Percentiles rank a stretch among this genome's conserved stretches.
These are phyloP conservation scores for Phaseolus lunatus DNA, from an alignment of 306 rosid species.

Conservation along the genomic window DNA sequence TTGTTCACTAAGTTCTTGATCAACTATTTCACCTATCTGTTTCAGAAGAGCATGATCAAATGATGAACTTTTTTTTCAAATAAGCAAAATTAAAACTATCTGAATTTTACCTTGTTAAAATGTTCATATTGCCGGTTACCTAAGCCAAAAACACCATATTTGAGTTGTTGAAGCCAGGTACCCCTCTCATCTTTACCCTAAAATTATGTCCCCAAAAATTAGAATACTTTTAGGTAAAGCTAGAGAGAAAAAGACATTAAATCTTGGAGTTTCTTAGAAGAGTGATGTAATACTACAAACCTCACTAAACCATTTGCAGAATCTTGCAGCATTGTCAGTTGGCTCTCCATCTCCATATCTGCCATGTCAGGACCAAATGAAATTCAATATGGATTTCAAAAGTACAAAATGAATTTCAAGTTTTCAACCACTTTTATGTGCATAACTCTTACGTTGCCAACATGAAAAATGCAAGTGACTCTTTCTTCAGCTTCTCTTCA, in stretches of 20 bases:
- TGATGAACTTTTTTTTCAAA: background rate
- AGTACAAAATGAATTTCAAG: background rate
- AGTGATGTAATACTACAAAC: constrained; percentile 47
- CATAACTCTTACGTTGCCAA: constrained; percentile 71
- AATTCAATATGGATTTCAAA: constrained; percentile 12
- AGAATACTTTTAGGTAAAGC: background rate
- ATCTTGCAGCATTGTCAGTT: constrained; percentile 79
- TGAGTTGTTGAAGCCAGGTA: constrained; percentile 67
- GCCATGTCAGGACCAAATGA: constrained; percentile 38
- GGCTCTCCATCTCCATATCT: constrained; percentile 90
- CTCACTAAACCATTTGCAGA: constrained; percentile 79
- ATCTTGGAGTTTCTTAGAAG: constrained; percentile 15
- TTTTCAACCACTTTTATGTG: background rate
- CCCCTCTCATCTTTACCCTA: constrained; percentile 64
- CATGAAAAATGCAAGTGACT: constrained; percentile 65
- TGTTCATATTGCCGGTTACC: constrained; percentile 80
- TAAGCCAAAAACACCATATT: constrained; percentile 68
- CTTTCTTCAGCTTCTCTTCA: constrained; percentile 70
- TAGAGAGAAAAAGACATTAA: background rate
- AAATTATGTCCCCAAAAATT: constrained; percentile 33
- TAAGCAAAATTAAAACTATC: constrained; percentile 16
- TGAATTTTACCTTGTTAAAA: constrained; percentile 68
- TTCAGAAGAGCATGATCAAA: constrained; percentile 32
- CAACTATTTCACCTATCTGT: constrained; percentile 70
- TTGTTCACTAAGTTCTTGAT: constrained; percentile 62